Evolutionary conservation across 768 basidiomycete genomes (phyloP).

Genomic region (Stropharia rugosoannulata): DNA sequence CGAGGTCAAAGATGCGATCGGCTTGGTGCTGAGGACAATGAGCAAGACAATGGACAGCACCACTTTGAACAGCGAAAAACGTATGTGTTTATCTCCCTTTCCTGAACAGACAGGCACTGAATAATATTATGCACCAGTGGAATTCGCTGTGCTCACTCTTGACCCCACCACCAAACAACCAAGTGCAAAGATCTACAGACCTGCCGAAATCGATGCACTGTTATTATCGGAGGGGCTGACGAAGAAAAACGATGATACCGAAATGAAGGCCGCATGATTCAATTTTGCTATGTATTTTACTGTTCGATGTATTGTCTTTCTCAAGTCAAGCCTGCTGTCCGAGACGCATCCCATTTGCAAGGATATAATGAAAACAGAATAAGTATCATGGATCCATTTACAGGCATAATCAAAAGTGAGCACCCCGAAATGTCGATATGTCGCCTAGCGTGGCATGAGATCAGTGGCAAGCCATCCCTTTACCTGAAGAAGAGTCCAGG

Average conservation of each 20-base stretch:
- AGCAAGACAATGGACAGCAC: constrained; percentile 99
- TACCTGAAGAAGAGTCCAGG: constrained; percentile 39
- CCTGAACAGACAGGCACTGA: constrained; percentile 1
- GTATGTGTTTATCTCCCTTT: constrained; percentile 46
- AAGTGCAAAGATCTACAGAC: constrained; percentile 88
- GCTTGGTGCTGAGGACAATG: constrained; percentile 91
- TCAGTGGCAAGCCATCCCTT: constrained; percentile 83
- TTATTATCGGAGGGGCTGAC: constrained; percentile 76
- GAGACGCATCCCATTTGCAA: neutral
- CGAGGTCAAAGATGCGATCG: constrained; percentile 85
- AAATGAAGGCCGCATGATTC: constrained; percentile 60
- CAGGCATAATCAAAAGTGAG: too few species aligned
- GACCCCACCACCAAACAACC: constrained; percentile 77
- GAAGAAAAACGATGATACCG: constrained; percentile 84
- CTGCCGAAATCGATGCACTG: constrained; percentile 84
- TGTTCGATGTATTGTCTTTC: constrained; percentile 5
- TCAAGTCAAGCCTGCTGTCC: neutral
- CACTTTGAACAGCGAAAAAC: constrained; percentile 92
- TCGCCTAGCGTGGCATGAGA: neutral
- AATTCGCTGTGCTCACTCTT: constrained; percentile 91
- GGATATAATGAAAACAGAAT: neutral
- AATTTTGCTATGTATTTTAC: constrained; percentile 26
- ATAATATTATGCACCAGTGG: constrained; percentile 53
- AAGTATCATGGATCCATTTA: too few species aligned
- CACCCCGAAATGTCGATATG: too few species aligned